Base-by-base conservation (phyloP, 2,329 filamentous ascomycete genomes). In the Trichoderma arundinaceum region DNA sequence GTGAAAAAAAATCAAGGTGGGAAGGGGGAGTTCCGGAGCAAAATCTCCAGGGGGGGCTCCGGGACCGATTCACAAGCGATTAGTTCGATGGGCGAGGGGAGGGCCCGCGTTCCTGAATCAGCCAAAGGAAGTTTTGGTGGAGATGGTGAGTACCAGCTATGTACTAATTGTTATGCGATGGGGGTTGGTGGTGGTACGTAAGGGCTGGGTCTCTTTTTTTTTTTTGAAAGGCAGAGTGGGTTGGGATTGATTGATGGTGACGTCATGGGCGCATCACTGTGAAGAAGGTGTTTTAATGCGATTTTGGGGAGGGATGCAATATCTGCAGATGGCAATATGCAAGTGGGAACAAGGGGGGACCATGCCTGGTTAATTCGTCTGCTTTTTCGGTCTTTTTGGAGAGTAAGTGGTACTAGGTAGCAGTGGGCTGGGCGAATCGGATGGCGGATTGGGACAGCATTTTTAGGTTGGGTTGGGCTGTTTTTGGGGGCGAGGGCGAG, bases 31-130 rank as follows among this genome's bases (percentile, higher is more conserved):
- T 28, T 4, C 60, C 61, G 52, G 61, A 64, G 61, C 52, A 57
- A 57, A 48, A n/a, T 64, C 51, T 64, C 61, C 61, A 56, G 51
- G 41, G 41, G 33, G 10, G 32, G 44, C 10, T 51, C 28, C n/a
- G 35, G 43, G 22, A 46, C 66, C 65, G 67, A 68, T 68, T 54
- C n/a, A 15, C 51, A 28, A 58, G 64, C 67, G 38, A 19, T 43
- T 41, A 38, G 38, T 52, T 63, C 67, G 67, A 68, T 68, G 65
- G 17, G 28, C 65, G 57, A 28, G 48, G 32, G 10, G 48, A 19
- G 59, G 63, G 46, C 63, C 28, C 22, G 22, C 35, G 63, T 65
- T 61, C 56, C 63, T 65, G 63, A 38, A 59, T 61, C 19, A 33
- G 46, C 12, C 2, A 28, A 28, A 28, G 4, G 22, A 4, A 28